Base-by-base conservation (phyloP, 495 filamentous ascomycete genomes). In the Extremus antarcticus region DNA sequence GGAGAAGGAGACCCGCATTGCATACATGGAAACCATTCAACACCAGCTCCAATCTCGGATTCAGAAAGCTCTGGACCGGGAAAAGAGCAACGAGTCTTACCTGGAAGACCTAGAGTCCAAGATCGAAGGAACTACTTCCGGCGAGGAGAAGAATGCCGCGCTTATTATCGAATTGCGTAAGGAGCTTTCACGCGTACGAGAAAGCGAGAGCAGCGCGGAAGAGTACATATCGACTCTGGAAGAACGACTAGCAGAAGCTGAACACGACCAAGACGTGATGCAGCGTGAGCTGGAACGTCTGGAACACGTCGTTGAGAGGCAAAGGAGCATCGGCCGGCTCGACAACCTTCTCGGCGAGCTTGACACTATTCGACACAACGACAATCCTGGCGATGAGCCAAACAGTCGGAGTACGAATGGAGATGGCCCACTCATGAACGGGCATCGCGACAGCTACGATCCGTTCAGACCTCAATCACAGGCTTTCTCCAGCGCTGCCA, bases 191-290 rank as follows among this genome's bases (percentile, higher is more conserved):
- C 80, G 91, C n/a, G 78, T 89, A 43, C 86, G 90, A 15, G 94
- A 95, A 51, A 95, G 86, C 64, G 92, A 99, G 71, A 77, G 83
- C 20, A 80, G 82, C 51, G 86, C 79, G 61, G 92, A 99, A 64
- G 91, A 96, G 51, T 99, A 99, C 65, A 97, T 99, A 47, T 90
- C 92, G 2, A 97, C 91, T 1, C 74, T 99, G 32, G 92, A 99
- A 69, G 92, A 97, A 68, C 84, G 92, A 17, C 79, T 99, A 16
- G 94, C 94, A 0, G 92, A 99, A 69, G 81, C 89, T 3, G 92
- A 99, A 62, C 91, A 96, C 65, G 94, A 99, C 63, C 83, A 88
- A 64, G 92, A 97, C 64, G 67, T 94, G 53, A 94, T 97, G 90
- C 88, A 95, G 70, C 85, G 90, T 23, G 92, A 99, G 66, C 86